Evolutionary conservation across 1,139 yeast species (phyloP).

Genomic region (Magnusiomyces fungicola): DNA sequence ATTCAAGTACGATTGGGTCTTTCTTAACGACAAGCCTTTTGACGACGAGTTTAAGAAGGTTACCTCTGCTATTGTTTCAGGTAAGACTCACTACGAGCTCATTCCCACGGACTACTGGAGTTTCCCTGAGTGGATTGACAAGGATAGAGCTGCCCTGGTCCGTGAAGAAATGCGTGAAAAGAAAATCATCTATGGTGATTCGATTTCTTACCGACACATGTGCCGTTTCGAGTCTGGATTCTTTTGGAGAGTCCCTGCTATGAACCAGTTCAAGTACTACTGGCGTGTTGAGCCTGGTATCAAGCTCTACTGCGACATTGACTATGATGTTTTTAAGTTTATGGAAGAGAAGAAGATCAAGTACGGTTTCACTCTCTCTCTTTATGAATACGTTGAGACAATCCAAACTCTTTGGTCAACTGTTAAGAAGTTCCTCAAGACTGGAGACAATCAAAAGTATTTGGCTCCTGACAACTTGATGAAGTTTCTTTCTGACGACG

Average conservation of each 20-base stretch:
- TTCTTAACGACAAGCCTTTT: slow-evolving; percentile 59
- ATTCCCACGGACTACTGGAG: slow-evolving; percentile 68
- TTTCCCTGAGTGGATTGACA: slow-evolving; percentile 60
- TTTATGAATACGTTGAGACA: slow-evolving; percentile 72
- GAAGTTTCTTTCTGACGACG: slow-evolving; percentile 65
- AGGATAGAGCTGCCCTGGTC: slow-evolving; percentile 44
- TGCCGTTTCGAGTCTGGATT: slow-evolving; percentile 90
- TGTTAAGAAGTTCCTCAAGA: slow-evolving; percentile 51
- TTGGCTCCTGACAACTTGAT: slow-evolving; percentile 59
- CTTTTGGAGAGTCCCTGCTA: slow-evolving; percentile 68
- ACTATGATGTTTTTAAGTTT: slow-evolving; percentile 73
- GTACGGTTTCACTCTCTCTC: slow-evolving; percentile 73
- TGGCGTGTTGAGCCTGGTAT: slow-evolving; percentile 95
- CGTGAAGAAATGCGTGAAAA: slow-evolving; percentile 42
- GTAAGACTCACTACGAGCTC: slow-evolving; percentile 53
- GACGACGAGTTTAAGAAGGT: slow-evolving; percentile 40
- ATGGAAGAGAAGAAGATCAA: slow-evolving; percentile 68
- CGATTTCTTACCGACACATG: slow-evolving; percentile 72
- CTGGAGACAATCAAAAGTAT: slow-evolving; percentile 49
- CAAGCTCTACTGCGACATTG: slow-evolving; percentile 67
- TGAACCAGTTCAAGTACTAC: slow-evolving; percentile 72
- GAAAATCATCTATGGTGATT: slow-evolving; percentile 55
- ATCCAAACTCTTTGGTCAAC: slow-evolving; percentile 78
- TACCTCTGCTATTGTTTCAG: slow-evolving; percentile 46
- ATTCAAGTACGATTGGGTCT: slow-evolving; percentile 71